Evolutionary conservation across 2,329 filamentous ascomycete genomes (phyloP), one percentile per base, ranked within the genome.

Genomic region (Didymella lethalis): DNA sequence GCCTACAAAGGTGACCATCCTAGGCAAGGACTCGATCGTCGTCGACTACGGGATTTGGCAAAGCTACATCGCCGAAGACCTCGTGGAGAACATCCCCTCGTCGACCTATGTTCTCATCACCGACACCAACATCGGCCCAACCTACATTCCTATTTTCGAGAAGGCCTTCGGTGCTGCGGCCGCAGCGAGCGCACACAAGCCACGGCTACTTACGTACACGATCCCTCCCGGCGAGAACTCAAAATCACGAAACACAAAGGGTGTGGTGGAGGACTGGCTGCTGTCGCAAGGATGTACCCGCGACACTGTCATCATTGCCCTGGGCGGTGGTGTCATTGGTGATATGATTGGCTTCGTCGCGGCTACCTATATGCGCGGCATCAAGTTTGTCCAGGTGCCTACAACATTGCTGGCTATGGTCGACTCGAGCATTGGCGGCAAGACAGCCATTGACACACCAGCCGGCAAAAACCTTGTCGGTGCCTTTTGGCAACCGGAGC

Each of bases 341-440:
- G 95, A 99, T 78, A 90, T 99, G 90, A 93, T 97, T 64, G 95
- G 95, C 51, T 99, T 96, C 76, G 93, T 98, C 50, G 95, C 95
- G 23, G 93, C 95, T 38, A 99, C 95, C 36, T 99, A 98, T 80
- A 99, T 99, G 95, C 90, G 95, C 67, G 95, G 95, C 55, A 90
- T 99, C 63, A 91, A 91, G 67, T 97, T 97, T 75, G 93, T 97
- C 41, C 95, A 99, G 79, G 93, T 99, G 46, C 95, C 95, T 1
- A 99, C 95, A 10, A 97, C 93, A 0, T 83, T 99, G 57, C 84
- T 99, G 52, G 88, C 95, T 64, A 99, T 99, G 95, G 95, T 99
- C 41, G 95, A 99, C 79, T 98, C 94, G 45, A 97, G 93, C 36
- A 98, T 99, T 74, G 95, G 95, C 62, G 95, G 95, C 64, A 99